These are phyloP conservation scores for Cryptococcus floricola DNA, from an alignment of 1,284 basidiomycete species.

Conservation along the genomic window DNA sequence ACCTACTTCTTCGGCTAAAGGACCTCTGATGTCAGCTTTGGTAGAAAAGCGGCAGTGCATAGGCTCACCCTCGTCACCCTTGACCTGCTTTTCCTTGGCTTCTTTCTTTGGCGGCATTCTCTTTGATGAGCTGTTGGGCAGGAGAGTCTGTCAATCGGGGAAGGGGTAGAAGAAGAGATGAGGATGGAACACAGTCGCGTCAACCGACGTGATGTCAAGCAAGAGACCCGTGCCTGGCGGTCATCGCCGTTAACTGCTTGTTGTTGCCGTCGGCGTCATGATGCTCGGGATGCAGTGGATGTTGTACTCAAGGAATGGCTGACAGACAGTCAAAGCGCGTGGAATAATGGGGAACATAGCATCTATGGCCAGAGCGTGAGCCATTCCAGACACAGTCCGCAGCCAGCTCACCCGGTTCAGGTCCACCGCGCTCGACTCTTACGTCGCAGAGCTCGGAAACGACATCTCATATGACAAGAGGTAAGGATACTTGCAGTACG, in stretches of 20 bases:
- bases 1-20: slow-evolving; percentile 42
- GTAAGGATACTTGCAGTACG: slow-evolving; percentile 48
- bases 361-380: slow-evolving; percentile 50
- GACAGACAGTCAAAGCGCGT: too few relatives aligned
- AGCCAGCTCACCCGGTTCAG: slow-evolving; percentile 16
- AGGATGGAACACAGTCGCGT: too few relatives aligned
- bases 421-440: slow-evolving; percentile 75
- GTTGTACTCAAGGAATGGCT: neutral
- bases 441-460: slow-evolving; percentile 76
- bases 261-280: too few relatives aligned
- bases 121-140: neutral
- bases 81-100: slow-evolving; percentile 55
- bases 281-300: neutral
- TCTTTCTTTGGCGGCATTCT: slow-evolving; percentile 55
- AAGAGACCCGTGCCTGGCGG: too few relatives aligned
- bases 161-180: too few relatives aligned
- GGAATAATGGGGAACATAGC: slow-evolving; percentile 29
- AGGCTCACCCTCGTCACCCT: slow-evolving; percentile 46
- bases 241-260: too few relatives aligned
- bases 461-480: slow-evolving; percentile 88
- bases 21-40: too few relatives aligned
- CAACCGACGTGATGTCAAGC: too few relatives aligned
- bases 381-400: neutral
- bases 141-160: too few relatives aligned
- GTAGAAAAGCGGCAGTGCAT: neutral